Evolutionary conservation across 169 alveolate species (phyloP), one percentile per base, ranked within the genome.

Genomic region (Plasmodium malariae): DNA sequence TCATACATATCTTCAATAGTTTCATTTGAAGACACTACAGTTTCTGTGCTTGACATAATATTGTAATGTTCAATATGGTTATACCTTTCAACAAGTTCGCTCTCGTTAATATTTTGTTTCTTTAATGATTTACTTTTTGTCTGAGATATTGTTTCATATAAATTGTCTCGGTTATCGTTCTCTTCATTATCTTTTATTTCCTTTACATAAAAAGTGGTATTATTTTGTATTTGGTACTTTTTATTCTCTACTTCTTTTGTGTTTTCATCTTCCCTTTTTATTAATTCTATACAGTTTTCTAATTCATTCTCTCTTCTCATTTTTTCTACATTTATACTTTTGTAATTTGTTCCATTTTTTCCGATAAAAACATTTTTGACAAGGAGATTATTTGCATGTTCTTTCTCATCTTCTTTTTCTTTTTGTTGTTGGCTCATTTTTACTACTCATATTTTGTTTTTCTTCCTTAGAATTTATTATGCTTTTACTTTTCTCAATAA

Each of bases 1-100:
- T 74, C 88, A n/a, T 74, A 74, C 88, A 74, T 74, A 6, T 74
- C 62, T 45, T n/a, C 62, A 36, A 74, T 17, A 37, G 74, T 74
- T 45, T 19, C 43, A 26, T 59, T 43, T 36, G 88, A 74, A 37
- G 88, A 74, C 37, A 74, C 3, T 26, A 26, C 57, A 37, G 72
- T 32, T 1, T 74, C 88, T 17, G 74, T 74, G 45, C 73, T 49
- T 45, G 88, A 74, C 88, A 74, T 74, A 28, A 74, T 45, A 32
- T 74, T 40, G 37, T 74, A 74, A 59, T 74, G 88, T 26, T 74
- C 88, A 59, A 62, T 59, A 26, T 49, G 11, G 43, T 74, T 74
- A 17, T 65, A 5, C 5, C 40, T 45, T 40, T 19, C 3, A 36
- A 12, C 30, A 45, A 21, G 17, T 19, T 54, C 54, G n/a, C 28